Base-by-base conservation (phyloP, 108 stramenopile genomes). In the Fragilaria crotonensis region DNA sequence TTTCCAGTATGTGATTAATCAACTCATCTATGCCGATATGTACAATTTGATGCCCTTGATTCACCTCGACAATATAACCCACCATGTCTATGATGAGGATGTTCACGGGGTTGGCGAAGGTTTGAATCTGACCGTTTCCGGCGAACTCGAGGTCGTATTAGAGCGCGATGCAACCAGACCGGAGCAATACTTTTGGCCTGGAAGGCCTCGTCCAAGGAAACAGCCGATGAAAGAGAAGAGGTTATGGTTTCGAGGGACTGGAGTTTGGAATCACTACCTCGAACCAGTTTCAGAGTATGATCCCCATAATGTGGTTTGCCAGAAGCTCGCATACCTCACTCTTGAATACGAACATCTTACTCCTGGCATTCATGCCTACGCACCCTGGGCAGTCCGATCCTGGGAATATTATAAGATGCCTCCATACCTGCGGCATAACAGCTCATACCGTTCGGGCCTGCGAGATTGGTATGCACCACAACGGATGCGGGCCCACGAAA, bases 371-470 rank as follows among this genome's bases (percentile, higher is more conserved):
- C 79, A 81, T 53, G 68, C 64, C 22, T 73, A 73, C 58, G 59
- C 79, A 21, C 55, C 52, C 18, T 78, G 72, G 72, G 71, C 79
- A 1, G 67, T 71, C n/a, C 63, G 68, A 2, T 70, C 71, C 51
- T 81, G 79, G 79, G 58, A 70, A 30, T 81, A 76, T 44, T 68
- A 73, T 51, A 72, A 73, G 44, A 67, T 81, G 7, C 70, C 71
- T 7, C 60, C 68, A 33, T 68, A 67, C 21, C 69, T 72, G 4
- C 53, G 53, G 4, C 22, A 29, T 7, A 14, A 54, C 9, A 9
- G 7, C 28, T 41, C 36, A 7, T 41, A 7, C 14, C 11, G 7
- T 14, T 11, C 36, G 7, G 36, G 36, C 7, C 25, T 28, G 9
- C 27, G 22, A 17, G 53, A 54, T 54, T 54, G 53, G 53, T 28